Percentiles rank a stretch among this genome's conserved stretches.
phyloP scores from a whole-genome alignment of 73 alveolate species.

The Halteria grandinella region DNA sequence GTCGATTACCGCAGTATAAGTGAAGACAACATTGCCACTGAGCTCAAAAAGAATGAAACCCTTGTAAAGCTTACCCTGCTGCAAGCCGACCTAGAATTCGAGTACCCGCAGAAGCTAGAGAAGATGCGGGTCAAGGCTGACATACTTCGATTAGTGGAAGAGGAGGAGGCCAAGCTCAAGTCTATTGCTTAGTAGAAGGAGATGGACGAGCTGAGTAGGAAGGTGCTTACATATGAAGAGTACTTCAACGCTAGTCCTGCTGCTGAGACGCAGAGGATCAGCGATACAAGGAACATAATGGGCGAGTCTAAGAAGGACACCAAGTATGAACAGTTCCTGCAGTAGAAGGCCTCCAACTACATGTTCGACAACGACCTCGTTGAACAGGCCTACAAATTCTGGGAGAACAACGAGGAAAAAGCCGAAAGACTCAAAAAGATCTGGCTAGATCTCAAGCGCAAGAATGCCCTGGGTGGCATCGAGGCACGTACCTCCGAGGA shows the following conservation, averaged over 20 bases:
- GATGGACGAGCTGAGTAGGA: slow-evolving; percentile 1
- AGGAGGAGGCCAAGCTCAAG: slow-evolving; percentile 51
- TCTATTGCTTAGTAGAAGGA: slow-evolving; percentile 22
- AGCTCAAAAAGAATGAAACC: slow-evolving; percentile 48
- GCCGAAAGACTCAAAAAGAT: slow-evolving; percentile 49
- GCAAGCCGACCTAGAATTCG: slow-evolving; percentile 60
- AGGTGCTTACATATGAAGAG: slow-evolving; percentile 61
- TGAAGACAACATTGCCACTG: neutral
- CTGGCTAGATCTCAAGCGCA: slow-evolving; percentile 64
- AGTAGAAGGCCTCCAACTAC: slow-evolving; percentile 26
- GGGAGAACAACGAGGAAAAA: slow-evolving; percentile 57
- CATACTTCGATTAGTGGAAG: slow-evolving; percentile 37
- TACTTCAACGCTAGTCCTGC: slow-evolving; percentile 30
- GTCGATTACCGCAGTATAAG: slow-evolving; percentile 41
- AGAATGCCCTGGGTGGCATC: slow-evolving; percentile 34
- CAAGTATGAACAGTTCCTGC: slow-evolving; percentile 32
- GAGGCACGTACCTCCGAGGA: slow-evolving; percentile 59
- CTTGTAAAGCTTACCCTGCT: slow-evolving; percentile 55
- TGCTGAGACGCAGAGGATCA: slow-evolving; percentile 14
- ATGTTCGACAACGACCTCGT: slow-evolving; percentile 60
- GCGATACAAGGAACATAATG: neutral
- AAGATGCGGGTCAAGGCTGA: slow-evolving; percentile 50
- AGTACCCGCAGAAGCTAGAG: slow-evolving; percentile 67
- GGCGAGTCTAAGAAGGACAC: slow-evolving; percentile 16
- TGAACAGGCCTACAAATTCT: slow-evolving; percentile 45